Evolutionary conservation across 352 stramenopile genomes (phyloP), one percentile per base, ranked within the genome.

Genomic region (Phytophthora multivora): DNA sequence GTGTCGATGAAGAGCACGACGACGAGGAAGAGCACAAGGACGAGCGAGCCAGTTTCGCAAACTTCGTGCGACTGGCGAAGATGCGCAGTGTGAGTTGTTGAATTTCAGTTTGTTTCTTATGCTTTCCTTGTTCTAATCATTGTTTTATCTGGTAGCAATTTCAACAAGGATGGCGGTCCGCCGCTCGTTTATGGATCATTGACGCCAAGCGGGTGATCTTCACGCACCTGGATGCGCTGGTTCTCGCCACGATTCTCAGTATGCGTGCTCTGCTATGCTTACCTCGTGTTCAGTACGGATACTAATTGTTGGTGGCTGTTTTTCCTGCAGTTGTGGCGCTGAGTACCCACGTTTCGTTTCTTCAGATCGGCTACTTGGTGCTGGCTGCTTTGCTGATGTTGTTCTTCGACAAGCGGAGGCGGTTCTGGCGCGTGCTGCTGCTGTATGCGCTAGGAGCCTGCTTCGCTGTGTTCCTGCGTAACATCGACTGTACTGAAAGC

Each of bases 291-390:
- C 36, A 21, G 15, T 11, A 30, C 28, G 23, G 49, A 21, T 65
- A 5, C 25, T 61, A 42, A 52, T 54, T 35, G 18, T 50, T 52
- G 19, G 12, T 51, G 2, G 47, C 5, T 70, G 9, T 63, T 31
- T 31, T 33, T 33, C n/a, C 28, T 33, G 28, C 28, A 94, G 85
- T 81, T 31, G 87, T 96, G 26, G 84, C 83, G 1, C 59, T 96
- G 21, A 96, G 87, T 52, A 93, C 87, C 5, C 66, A 77, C 5
- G 85, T 93, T 3, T 94, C 83, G 2, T 86, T 96, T 40, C 75
- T 96, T 39, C 87, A 96, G 64, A 89, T 90, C 26, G 87, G 87
- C 12, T 96, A 93, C 23, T 59, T 96, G 16, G 71, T 91, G n/a
- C 61, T 96, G 8, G 85, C 87, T 21, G 85, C 88, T 31, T 39